phyloP scores from a whole-genome alignment of 2,329 filamentous ascomycete genomes.

The Neophaeococcomyces mojaviensis region DNA sequence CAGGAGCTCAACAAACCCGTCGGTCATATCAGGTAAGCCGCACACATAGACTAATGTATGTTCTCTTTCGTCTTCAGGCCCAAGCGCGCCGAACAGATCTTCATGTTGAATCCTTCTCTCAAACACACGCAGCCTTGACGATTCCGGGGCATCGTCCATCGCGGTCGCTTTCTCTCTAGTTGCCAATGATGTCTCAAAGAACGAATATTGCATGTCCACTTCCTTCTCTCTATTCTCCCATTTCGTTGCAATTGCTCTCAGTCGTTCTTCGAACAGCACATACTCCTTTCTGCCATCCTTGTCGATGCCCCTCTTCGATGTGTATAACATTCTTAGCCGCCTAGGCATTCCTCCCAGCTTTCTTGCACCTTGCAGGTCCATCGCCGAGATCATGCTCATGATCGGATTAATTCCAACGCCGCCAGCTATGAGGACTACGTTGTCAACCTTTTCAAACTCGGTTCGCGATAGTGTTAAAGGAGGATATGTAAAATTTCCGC shows the following conservation, averaged over 20 bases:
- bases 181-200: constrained; percentile 41
- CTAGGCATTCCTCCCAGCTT: constrained; percentile 13
- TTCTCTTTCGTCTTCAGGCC: constrained; percentile 27
- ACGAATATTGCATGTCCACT: constrained; percentile 35
- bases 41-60: constrained; percentile 58
- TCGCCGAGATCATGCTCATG: constrained; percentile 24
- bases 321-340: constrained; percentile 19
- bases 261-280: constrained; percentile 47
- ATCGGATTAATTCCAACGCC: constrained; percentile 67
- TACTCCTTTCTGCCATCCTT: constrained; percentile 20
- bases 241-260: constrained; percentile 36
- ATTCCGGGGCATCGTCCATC: not conserved
- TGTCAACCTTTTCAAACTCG: constrained; percentile 37
- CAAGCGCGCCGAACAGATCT: constrained; percentile 31
- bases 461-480: constrained; percentile 43
- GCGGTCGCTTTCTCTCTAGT: not conserved
- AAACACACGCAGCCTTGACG: constrained; percentile 23
- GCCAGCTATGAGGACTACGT: constrained; percentile 68
- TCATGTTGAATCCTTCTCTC: constrained; percentile 28
- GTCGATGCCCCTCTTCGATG: constrained; percentile 10
- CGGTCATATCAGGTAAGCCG: constrained; percentile 62
- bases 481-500: constrained; percentile 75
- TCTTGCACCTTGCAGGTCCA: constrained; percentile 15
- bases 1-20: constrained; percentile 48
- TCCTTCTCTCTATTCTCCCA: constrained; percentile 20